Evolutionary conservation across 768 basidiomycete genomes (phyloP), one percentile per base, ranked within the genome.

Genomic region (Lyophyllum decastes): DNA sequence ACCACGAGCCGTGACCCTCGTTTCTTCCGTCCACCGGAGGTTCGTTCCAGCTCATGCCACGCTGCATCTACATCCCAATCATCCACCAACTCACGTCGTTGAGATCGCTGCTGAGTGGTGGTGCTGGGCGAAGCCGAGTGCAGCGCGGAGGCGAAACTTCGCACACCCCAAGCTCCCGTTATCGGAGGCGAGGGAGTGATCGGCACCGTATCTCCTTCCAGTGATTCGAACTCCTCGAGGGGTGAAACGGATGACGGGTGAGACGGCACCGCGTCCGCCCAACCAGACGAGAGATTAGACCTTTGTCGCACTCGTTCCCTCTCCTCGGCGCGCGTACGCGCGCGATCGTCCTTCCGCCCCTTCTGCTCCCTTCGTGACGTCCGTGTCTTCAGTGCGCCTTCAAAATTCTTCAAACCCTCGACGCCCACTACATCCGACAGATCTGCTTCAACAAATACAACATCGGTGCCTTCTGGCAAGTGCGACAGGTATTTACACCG

Each of bases 401-500:
- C 93, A 64, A 97, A 99, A 56, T 83, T 88, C 77, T 83, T 88
- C 54, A 98, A 70, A 0, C 89, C 87, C 11, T 88, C 88, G 14
- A 68, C 66, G 27, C 93, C 90, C 19, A 98, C 91, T 34, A 95
- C 90, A 7, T 77, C 78, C 56, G 82, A 78, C 17, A 98, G 76
- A 68, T 96, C 89, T 8, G 93, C 86, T 72, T 99, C 95, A 53
- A 98, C 78, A 72, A 98, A 98, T 22, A 94, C 89, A 45, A 98
- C 93, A 66, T 98, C 95, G 35, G 93, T 88, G 44, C 92, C 88
- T 56, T 93, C 88, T 1, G 95, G 92, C 64, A 98, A 80, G 72
- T 98, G 95, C 3, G 86, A 86, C 60, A 99, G 88, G 71, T 98
- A 98, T 70, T 95, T 96, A 79, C 94, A 98, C 30, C 95, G 88